Base-by-base conservation (phyloP, 345 rosid species). In the Alliaria petiolata region DNA sequence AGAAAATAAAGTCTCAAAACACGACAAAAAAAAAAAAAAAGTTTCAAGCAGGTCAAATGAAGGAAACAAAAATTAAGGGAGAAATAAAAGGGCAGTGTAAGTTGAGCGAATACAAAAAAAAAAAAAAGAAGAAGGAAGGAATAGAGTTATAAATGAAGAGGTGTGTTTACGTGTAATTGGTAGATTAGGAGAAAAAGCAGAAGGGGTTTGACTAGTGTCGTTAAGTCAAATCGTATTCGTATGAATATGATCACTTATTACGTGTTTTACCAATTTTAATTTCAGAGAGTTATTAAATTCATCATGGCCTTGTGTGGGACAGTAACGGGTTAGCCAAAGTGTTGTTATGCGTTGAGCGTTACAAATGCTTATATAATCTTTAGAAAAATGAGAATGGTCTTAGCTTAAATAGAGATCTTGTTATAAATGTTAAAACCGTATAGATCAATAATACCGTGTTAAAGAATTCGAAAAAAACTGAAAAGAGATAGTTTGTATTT, bases 211-310 rank as follows among this genome's bases (percentile, higher is more conserved):
- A 75, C 69, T 61, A 17, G 5, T 16, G 69, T 75, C 47, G 52
- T 53, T 53, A 68, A 68, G 79, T 75, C 79, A 75, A 68, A 75
- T 61, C 69, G 61, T 33, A 68, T 61, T 75, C 61, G 15, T 67
- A 52, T 59, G 38, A 72, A 11, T 63, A 44, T 56, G 31, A 65
- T 67, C 31, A 74, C n/a, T 20, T 68, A 46, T 17, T 56, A 34
- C 35, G 20, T 33, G 63, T 43, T 56, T 65, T 36, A 50, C 55
- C 30, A 74, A 8, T 30, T 73, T 65, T 39, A 50, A 11, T 30
- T 58, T 59, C 33, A 8, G 7, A n/a, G n/a, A 5, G 54, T 25
- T 66, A 42, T 53, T 31, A 62, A 66, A 49, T 49, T 57, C 67
- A 51, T 40, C 25, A 38, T 50, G 30, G 56, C 14, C 20, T 7